A percentile compares a stretch with the other conserved stretches of the same genome.
These are phyloP conservation scores for Candida oleophila DNA, from an alignment of 805 yeast species.

Conservation along the genomic window DNA sequence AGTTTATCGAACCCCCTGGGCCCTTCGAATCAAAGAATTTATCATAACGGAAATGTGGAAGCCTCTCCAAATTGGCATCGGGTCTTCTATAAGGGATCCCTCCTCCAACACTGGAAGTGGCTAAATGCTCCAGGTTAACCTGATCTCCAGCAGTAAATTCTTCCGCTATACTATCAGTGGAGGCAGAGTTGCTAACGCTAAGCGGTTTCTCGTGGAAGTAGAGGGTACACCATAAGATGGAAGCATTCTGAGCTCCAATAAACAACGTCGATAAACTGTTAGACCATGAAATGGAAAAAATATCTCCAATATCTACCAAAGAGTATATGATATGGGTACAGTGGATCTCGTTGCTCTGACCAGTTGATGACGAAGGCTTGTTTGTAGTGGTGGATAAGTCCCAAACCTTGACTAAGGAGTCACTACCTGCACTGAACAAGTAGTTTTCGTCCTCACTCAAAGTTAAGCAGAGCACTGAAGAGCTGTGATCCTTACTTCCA, in stretches of 20 bases:
- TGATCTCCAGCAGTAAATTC: not conserved
- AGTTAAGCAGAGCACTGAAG: slow-evolving; percentile 72
- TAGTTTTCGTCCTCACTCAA: slow-evolving; percentile 52
- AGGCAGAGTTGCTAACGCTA: not conserved
- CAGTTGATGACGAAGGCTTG: slow-evolving; percentile 7
- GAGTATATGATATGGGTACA: slow-evolving; percentile 76
- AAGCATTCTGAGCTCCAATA: slow-evolving; percentile 91
- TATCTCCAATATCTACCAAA: slow-evolving; percentile 86
- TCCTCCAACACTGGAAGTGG: not conserved
- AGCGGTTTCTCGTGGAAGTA: slow-evolving; percentile 5
- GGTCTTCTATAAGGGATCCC: not conserved
- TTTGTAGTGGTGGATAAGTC: slow-evolving; percentile 42
- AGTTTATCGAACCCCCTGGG: slow-evolving; percentile 59
- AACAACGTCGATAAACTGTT: slow-evolving; percentile 59
- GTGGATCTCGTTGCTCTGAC: slow-evolving; percentile 10
- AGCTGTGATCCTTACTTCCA: slow-evolving; percentile 55
- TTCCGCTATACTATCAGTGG: not conserved
- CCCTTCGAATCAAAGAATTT: slow-evolving; percentile 89
- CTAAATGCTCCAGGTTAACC: not conserved
- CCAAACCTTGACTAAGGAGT: slow-evolving; percentile 87
- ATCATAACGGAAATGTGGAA: slow-evolving; percentile 65
- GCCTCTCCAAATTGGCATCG: slow-evolving; percentile 18
- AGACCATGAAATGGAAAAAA: slow-evolving; percentile 78
- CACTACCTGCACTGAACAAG: slow-evolving; percentile 85
- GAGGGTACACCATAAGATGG: slow-evolving; percentile 66